Percentiles rank a stretch among this genome's conserved stretches.
phyloP scores from a whole-genome alignment of 148 eudicot genomes.

The Pharnaceum exiguum region DNA sequence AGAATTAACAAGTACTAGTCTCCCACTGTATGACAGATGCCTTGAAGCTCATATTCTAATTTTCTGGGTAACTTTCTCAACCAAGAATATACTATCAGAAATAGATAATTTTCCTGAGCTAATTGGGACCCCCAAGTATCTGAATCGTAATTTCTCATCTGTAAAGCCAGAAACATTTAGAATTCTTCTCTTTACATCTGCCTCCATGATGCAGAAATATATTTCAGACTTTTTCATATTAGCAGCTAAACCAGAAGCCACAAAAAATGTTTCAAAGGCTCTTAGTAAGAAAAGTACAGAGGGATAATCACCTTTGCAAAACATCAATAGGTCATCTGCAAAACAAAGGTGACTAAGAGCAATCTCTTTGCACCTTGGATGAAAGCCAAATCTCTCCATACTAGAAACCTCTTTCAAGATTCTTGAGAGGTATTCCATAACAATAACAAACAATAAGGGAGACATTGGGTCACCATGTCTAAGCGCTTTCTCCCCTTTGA shows the following conservation, averaged over 20 bases:
- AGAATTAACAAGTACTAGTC: neutral
- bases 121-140: neutral
- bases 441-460: too few species aligned
- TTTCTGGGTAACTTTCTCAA: neutral
- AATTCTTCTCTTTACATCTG: neutral
- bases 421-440: neutral
- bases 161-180: neutral
- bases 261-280: neutral
- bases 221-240: neutral
- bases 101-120: neutral
- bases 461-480: neutral
- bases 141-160: neutral
- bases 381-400: neutral
- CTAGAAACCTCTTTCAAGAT: neutral
- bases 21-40: neutral
- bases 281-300: neutral
- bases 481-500: neutral
- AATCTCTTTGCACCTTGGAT: neutral
- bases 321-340: neutral
- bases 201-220: neutral
- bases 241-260: neutral
- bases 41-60: neutral
- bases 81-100: neutral
- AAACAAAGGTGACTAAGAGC: neutral
- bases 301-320: neutral